Base-by-base conservation (phyloP, 352 stramenopile species). In the Phytophthora vignae region DNA sequence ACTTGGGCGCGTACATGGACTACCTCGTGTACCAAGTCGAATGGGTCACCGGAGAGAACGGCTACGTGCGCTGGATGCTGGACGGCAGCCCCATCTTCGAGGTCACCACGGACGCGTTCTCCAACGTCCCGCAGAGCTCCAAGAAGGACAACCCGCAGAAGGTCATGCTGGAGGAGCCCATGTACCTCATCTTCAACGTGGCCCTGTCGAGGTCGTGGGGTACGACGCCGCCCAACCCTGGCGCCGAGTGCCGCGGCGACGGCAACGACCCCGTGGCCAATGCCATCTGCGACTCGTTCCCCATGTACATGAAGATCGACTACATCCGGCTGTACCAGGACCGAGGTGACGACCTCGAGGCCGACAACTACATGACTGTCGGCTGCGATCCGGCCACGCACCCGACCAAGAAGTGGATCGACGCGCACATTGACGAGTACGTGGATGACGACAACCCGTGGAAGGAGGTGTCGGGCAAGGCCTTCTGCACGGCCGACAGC, bases 241-340 rank as follows among this genome's bases (percentile, higher is more conserved):
- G 71, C 1, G 55, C 59, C 2, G 73, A 77, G 17, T 86, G 83
- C 21, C 82, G 84, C 25, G 83, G 84, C 22, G 78, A 91, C 33
- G 85, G 82, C 7, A 83, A 81, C 2, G 61, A 85, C 25, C 57
- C 73, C 0, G 67, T 83, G 22, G 60, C 64, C 11, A 92, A 91
- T 55, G 84, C 80, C 33, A 90, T 92, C 48, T 97, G 90, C 67
- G 82, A 95, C 53, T 77, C 65, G 29, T 93, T 97, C 73, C 88
- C 85, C 0, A 91, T 91, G 81, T 88, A 88, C 77, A 94, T 95
- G 81, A 87, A 95, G 75, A 88, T 97, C 69, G 90, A 97, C 74
- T 94, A 95, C 76, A 84, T 97, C 19, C 87, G 91, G 9, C 52
- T 93, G 73, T 93, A 91, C 64, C 85, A 94, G 59, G 83, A 92